Evolutionary conservation across 805 yeast genomes (phyloP), one percentile per base, ranked within the genome.

Genomic region (Wickerhamiella hasegawae): DNA sequence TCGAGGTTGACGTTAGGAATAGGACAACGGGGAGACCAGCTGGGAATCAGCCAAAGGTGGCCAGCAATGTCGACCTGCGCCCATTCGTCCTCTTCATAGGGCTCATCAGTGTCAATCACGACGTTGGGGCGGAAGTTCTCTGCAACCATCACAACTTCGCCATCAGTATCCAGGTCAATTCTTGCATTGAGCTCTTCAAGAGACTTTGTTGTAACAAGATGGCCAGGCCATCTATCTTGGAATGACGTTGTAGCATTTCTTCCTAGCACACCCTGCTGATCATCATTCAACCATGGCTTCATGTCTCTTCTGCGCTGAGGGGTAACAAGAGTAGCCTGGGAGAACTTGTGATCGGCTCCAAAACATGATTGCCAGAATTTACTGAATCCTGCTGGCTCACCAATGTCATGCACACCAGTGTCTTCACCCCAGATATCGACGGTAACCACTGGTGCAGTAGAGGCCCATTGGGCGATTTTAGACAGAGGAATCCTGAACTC

Each of bases 71-170:
- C 18, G 18, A 55, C 31, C 14, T 27, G 23, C n/a, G 42, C 38
- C 58, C 58, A 56, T 33, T 47, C 53, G 33, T 56, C 59, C 30
- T 54, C 60, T 19, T 44, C 49, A 47, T 48, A 56, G 11, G 60
- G 46, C 37, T 48, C 49, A n/a, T 41, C 48, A 3, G 53, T 49
- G 14, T 40, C 43, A 8, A 54, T 37, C 5, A 53, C 47, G 20
- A 56, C 24, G 35, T 56, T 56, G 28, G 57, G 54, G 10, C 60
- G 38, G 38, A 56, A 55, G 39, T 54, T 53, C 18, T 45, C 37
- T 11, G 41, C 35, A 9, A 29, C 22, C n/a, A 52, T 30, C 5
- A 16, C 11, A 6, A 43, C 46, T 10, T 39, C 44, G 3, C 45
- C 46, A 11, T 41, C 33, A 8, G 47, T 40, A 32, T 34, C 33